phyloP scores from a whole-genome alignment of 2,329 filamentous ascomycete species.

The Cytospora mali region DNA sequence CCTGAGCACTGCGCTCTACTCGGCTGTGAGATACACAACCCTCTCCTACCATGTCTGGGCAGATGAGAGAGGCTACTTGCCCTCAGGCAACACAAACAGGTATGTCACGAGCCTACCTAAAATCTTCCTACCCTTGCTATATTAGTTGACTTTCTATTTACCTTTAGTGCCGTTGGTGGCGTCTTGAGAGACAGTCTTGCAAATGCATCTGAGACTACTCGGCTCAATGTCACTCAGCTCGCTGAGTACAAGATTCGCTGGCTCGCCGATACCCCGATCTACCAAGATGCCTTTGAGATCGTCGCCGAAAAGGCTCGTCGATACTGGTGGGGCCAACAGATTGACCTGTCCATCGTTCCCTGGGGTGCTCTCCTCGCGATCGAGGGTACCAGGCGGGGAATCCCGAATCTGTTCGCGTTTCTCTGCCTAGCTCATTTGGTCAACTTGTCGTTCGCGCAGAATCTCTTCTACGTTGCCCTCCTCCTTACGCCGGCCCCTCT shows the following conservation, averaged over 20 bases:
- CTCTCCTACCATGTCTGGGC: constrained; percentile 46
- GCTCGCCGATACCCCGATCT: constrained; percentile 56
- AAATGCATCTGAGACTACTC: neutral
- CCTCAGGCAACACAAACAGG: constrained; percentile 35
- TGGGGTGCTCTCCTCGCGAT: constrained; percentile 61
- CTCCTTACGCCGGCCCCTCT: constrained; percentile 57
- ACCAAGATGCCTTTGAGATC: constrained; percentile 56
- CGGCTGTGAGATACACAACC: constrained; percentile 35
- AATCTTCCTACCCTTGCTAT: neutral
- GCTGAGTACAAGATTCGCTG: constrained; percentile 49
- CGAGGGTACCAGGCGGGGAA: constrained; percentile 59
- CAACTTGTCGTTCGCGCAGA: constrained; percentile 63
- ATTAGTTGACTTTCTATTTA: constrained; percentile 9
- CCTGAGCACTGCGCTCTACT: constrained; percentile 36
- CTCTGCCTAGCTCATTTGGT: constrained; percentile 61
- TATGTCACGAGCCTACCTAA: constrained; percentile 20
- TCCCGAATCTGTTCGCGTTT: constrained; percentile 59
- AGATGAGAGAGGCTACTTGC: constrained; percentile 37
- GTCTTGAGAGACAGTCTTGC: constrained; percentile 9
- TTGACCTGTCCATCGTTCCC: constrained; percentile 55
- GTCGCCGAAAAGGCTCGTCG: constrained; percentile 56
- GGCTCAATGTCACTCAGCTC: constrained; percentile 31
- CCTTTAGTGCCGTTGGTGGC: constrained; percentile 2
- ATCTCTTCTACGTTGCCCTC: constrained; percentile 63
- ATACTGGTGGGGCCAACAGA: constrained; percentile 66